Percentiles rank a stretch among this genome's conserved stretches.
Conservation (phyloP, 2,329 filamentous ascomycete species). For the Gnomoniopsis sp. region DNA sequence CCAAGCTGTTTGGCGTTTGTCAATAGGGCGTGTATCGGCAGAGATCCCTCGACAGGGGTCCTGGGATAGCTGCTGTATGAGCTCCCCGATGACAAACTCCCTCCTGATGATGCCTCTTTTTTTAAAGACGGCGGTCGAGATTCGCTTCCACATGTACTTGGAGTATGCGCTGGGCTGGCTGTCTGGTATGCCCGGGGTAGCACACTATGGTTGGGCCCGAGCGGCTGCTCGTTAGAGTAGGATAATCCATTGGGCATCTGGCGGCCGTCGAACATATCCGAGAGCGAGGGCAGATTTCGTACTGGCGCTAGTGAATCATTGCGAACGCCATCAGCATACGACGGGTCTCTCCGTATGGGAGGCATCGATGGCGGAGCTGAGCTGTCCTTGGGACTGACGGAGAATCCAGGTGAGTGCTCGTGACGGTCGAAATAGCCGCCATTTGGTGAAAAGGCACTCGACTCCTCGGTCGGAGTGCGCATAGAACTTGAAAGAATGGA, state of each 20-base stretch:
- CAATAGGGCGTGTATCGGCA: slow-evolving; percentile 54
- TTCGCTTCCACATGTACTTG: slow-evolving; percentile 25
- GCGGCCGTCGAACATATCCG: slow-evolving; percentile 43
- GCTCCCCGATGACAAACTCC: slow-evolving; percentile 39
- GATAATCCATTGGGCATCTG: slow-evolving; percentile 19
- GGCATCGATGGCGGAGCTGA: slow-evolving; percentile 22
- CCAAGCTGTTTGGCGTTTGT: slow-evolving; percentile 23
- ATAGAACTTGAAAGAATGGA: slow-evolving; percentile 33
- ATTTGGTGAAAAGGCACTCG: slow-evolving; percentile 38
- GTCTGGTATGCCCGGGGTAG: slow-evolving; percentile 17
- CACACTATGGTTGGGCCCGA: slow-evolving; percentile 4
- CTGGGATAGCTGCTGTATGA: slow-evolving; percentile 37
- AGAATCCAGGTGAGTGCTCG: slow-evolving; percentile 27
- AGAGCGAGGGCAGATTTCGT: slow-evolving; percentile 42
- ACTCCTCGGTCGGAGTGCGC: slow-evolving; percentile 39
- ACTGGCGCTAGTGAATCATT: slow-evolving; percentile 28
- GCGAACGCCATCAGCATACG: slow-evolving; percentile 25
- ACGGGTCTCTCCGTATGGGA: slow-evolving; percentile 20
- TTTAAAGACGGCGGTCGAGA: slow-evolving; percentile 38
- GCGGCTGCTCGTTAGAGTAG: slow-evolving; percentile 17
- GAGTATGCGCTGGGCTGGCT: slow-evolving; percentile 26
- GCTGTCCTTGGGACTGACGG: slow-evolving; percentile 22
- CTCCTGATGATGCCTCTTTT: slow-evolving; percentile 43
- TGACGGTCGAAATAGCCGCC: slow-evolving; percentile 33
- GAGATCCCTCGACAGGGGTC: slow-evolving; percentile 45